These are phyloP conservation scores for Fusarium sp. DNA, from an alignment of 2,329 filamentous ascomycete species.

Conservation along the genomic window DNA sequence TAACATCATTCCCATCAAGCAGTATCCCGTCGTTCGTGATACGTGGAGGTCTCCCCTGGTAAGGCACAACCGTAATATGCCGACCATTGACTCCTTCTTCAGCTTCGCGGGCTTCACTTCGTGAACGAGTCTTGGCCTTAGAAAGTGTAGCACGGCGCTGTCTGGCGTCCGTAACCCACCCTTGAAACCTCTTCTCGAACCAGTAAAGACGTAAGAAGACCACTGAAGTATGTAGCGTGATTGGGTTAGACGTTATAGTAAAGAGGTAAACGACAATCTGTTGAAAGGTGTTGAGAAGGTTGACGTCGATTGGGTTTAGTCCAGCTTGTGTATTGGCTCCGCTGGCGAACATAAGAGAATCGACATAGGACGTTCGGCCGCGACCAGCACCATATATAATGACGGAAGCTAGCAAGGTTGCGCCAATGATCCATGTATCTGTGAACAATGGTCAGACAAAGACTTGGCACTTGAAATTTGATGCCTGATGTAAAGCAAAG, in stretches of 20 bases:
- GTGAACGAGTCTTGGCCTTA: conserved; percentile 66
- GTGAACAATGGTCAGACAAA: conserved; percentile 32
- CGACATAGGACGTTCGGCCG: conserved; percentile 77
- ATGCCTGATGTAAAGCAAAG: conserved; percentile 17
- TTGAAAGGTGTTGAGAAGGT: conserved; percentile 74
- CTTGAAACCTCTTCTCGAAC: conserved; percentile 96
- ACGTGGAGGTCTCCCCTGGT: conserved; percentile 62
- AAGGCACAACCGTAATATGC: conserved; percentile 73
- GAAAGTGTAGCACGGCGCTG: conserved; percentile 71
- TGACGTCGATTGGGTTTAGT: conserved; percentile 81
- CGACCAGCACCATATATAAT: conserved; percentile 72
- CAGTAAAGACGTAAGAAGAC: conserved; percentile 95
- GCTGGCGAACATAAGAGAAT: conserved; percentile 88
- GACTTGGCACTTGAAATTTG: conserved; percentile 1
- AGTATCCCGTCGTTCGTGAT: conserved; percentile 70
- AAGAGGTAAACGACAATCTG: conserved; percentile 78
- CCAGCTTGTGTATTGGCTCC: conserved; percentile 92
- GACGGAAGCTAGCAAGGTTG: conserved; percentile 78
- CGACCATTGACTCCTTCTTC: conserved; percentile 73
- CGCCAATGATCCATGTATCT: conserved; percentile 84
- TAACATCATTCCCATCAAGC: conserved; percentile 47
- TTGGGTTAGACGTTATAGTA: conserved; percentile 80
- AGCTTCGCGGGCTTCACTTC: conserved; percentile 56
- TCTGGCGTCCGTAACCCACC: conserved; percentile 79
- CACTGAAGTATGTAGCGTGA: conserved; percentile 84